Base-by-base conservation (phyloP, 108 stramenopile genomes). In the Fragilariopsis cylindrus region DNA sequence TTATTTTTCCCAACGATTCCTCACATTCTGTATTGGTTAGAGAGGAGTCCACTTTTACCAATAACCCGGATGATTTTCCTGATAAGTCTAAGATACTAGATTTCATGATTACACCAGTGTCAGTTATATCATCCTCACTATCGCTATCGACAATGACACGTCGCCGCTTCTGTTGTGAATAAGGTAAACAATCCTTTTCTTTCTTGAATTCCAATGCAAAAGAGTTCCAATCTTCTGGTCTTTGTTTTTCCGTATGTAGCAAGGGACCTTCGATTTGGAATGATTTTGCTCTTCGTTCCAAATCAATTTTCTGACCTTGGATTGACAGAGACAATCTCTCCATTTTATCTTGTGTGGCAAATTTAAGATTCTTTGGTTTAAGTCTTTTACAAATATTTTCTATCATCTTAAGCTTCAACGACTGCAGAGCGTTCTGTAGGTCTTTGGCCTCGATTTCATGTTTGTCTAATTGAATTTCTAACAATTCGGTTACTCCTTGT, bases 281-380 rank as follows among this genome's bases (percentile, higher is more conserved):
- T 7, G 81, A 62, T 41, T 78, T 56, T 3, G 82, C 92, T 66
- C 65, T 39, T 57, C 92, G 86, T 52, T 77, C 55, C 7, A 90
- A 57, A 42, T 54, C 46, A 55, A 77, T 77, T 11, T 52, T 72
- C 48, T 54, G 55, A 46, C 48, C 75, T 21, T 78, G 45, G 3
- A 70, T 40, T 7, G 57, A 30, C 7, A 82, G 48, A 19, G 53
- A 42, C n/a, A 92, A 65, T 57, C 79, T 75, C 70, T 93, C 92
- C 76, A 84, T 75, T 57, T 93, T 93, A 66, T 90, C 92, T 45
- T 69, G 57, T 46, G 73, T 63, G 56, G 63, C 52, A 57, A 88
- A 74, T 30, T 53, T 67, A 12, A 71, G 60, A 44, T 88, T 74
- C 8, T 78, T 74, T 15, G 76, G 78, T 48, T 73, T 57, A 18